A percentile compares a stretch with the other conserved stretches of the same genome.
phyloP scores from a whole-genome alignment of 2,329 filamentous ascomycete genomes.

The Elsinoe ampelina region DNA sequence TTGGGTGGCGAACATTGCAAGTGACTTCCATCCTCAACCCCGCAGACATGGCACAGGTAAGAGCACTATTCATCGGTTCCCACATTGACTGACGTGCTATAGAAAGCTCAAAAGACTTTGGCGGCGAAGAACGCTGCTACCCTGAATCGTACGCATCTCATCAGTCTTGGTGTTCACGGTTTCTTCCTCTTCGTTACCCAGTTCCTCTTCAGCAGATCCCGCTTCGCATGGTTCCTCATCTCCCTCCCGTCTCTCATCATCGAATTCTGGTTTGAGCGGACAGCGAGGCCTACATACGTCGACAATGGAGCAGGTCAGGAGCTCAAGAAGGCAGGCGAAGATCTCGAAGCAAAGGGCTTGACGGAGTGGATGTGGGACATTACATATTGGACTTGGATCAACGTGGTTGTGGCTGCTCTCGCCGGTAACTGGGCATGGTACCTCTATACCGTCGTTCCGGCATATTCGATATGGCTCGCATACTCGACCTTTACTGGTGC shows the following conservation, averaged over 20 bases:
- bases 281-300: conserved; percentile 69
- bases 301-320: conserved; percentile 46
- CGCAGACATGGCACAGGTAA: conserved; percentile 12
- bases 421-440: conserved; percentile 76
- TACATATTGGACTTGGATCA: conserved; percentile 86
- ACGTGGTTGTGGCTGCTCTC: conserved; percentile 59
- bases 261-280: conserved; percentile 75
- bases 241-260: conserved; percentile 67
- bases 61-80: background rate
- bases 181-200: conserved; percentile 65
- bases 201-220: conserved; percentile 42
- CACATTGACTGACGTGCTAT: background rate
- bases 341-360: conserved; percentile 75
- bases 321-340: conserved; percentile 73
- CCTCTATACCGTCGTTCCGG: conserved; percentile 44
- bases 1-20: too few relatives aligned
- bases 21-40: too few relatives aligned
- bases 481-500: conserved; percentile 40
- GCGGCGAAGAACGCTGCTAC: conserved; percentile 70
- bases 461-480: conserved; percentile 37
- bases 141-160: conserved; percentile 73
- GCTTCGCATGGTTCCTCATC: conserved; percentile 60
- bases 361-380: conserved; percentile 99
- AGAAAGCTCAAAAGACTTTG: conserved; percentile 49
- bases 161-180: conserved; percentile 60